phyloP scores from a whole-genome alignment of 179 eudicot species.

The Pouteria campechiana region DNA sequence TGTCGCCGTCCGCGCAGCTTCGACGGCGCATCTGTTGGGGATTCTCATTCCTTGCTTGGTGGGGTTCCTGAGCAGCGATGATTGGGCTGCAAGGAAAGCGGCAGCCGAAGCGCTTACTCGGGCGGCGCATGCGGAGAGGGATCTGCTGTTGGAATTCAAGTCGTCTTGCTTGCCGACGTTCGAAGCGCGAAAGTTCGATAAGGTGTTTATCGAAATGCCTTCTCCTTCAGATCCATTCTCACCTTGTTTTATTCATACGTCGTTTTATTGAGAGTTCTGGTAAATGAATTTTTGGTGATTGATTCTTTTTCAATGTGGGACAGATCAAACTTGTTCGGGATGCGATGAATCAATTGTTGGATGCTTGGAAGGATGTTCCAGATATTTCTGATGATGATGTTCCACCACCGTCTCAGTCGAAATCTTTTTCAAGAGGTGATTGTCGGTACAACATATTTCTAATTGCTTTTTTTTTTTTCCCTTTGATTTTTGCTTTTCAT shows the following conservation, averaged over 20 bases:
- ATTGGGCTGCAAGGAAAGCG: slow-evolving; percentile 79
- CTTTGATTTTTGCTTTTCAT: background rate
- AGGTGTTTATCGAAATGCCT: too few species aligned
- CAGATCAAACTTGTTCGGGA: slow-evolving; percentile 78
- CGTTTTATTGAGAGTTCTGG: too few species aligned
- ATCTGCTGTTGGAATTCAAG: slow-evolving; percentile 20
- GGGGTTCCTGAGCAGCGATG: slow-evolving; percentile 52
- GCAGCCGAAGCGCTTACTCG: slow-evolving; percentile 52
- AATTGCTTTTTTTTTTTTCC: background rate
- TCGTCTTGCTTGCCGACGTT: slow-evolving; percentile 32
- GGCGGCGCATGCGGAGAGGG: slow-evolving; percentile 33
- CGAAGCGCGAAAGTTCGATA: slow-evolving; percentile 60
- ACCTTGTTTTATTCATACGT: too few species aligned
- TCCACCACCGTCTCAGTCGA: slow-evolving; percentile 20
- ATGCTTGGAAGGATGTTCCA: slow-evolving; percentile 53
- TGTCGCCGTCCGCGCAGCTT: slow-evolving; percentile 17
- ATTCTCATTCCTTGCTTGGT: slow-evolving; percentile 15
- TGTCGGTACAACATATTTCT: background rate
- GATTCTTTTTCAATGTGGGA: background rate
- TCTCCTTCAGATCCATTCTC: too few species aligned
- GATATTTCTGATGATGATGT: slow-evolving; percentile 24
- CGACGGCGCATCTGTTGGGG: slow-evolving; percentile 22
- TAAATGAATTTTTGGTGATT: background rate
- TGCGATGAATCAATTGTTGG: slow-evolving; percentile 60
- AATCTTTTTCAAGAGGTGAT: slow-evolving; percentile 53